Evolutionary conservation across 345 rosid species (phyloP).

Genomic region (Arabidopsis thaliana): TAIR10.1 NC_003070.9:28856501-28857000

Average conservation of each 20-base stretch:
- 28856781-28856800: neutral
- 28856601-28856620: too few species aligned
- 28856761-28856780: neutral
- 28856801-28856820: slow-evolving; percentile 11
- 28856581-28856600: too few species aligned
- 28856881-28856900: neutral
- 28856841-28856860: slow-evolving; percentile 6
- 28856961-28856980: neutral
- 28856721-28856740: neutral
- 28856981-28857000: neutral
- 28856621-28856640: too few species aligned
- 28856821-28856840: neutral
- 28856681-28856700: too few species aligned
- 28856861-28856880: slow-evolving; percentile 4
- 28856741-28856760: neutral
- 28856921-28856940: too few species aligned
- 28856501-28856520: too few species aligned
- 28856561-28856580: too few species aligned
- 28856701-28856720: too few species aligned
- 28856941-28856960: too few species aligned
- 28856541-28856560: too few species aligned
- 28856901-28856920: neutral
- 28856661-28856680: neutral
- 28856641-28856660: neutral
- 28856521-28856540: too few species aligned